Evolutionary conservation across 202 grass and related monocot species (phyloP), one percentile per base, ranked within the genome.

Genomic region (Setaria italica): DNA sequence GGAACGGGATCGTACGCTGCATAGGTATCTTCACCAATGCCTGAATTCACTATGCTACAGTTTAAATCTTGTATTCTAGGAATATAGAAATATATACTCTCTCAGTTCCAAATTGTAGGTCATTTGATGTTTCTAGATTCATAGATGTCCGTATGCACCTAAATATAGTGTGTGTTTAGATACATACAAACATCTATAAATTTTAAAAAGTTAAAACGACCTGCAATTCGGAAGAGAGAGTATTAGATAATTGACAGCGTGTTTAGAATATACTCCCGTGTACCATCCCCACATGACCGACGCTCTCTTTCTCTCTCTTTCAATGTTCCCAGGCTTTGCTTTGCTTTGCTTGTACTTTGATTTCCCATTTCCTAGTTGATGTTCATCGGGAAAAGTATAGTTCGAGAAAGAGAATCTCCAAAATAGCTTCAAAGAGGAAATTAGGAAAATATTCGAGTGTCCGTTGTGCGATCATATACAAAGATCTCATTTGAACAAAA

Each of bases 21-120:
- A 59, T 45, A 71, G 74, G 66, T 43, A 83, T 34, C 84, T 19
- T 62, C 80, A 80, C 67, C 79, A 39, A 6, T 67, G 57, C 85
- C 85, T 81, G 81, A 74, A 50, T 81, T 78, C 86, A 86, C 77
- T 81, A 47, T 32, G 81, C 70, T 33, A 20, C 71, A 80, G 53
- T 72, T 59, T 2, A 81, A 53, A 80, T 42, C 12, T 77, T 67
- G 69, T 14, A 47, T 30, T 67, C 43, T 48, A 19, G 5, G 60
- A 62, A n/a, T 9, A 11, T 9, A 21, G 10, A 39, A 4, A 39
- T 35, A 35, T 35, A 35, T 35, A 37, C 35, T 37, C 35, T 4
- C 35, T 37, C 35, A 2, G 35, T 37, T 37, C 4, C 35, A 37
- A 25, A 25, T 25, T 25, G 25, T 25, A 25, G 25, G 25, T 25